Conservation (phyloP, 2,329 filamentous ascomycete genomes). For the Knoxdaviesia capensis region DNA sequence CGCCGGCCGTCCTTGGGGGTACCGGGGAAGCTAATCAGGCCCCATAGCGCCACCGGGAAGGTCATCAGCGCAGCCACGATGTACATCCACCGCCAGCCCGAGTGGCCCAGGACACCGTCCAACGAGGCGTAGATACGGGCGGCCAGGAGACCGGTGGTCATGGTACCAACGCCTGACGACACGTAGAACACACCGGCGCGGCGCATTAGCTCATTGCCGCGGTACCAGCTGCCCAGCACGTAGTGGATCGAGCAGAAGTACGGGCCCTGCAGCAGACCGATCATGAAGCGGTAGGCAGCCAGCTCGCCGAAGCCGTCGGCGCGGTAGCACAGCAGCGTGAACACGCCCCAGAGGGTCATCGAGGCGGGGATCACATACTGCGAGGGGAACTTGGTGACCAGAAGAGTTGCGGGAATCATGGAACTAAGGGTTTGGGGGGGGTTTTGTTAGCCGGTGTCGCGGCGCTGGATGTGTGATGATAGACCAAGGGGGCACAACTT, state of each 20-base stretch:
- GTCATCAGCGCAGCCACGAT: slow-evolving; percentile 33
- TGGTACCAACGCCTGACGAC: slow-evolving; percentile 26
- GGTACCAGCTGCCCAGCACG: slow-evolving; percentile 25
- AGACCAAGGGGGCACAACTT: neutral
- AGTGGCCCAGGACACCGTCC: slow-evolving; percentile 22
- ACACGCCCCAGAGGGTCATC: slow-evolving; percentile 32
- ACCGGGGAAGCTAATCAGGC: slow-evolving; percentile 29
- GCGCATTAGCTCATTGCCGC: slow-evolving; percentile 23
- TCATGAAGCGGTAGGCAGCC: slow-evolving; percentile 30
- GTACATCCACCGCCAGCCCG: slow-evolving; percentile 36
- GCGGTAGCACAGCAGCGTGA: slow-evolving; percentile 34
- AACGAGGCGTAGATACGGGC: slow-evolving; percentile 18
- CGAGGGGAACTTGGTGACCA: slow-evolving; percentile 25
- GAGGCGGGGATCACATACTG: slow-evolving; percentile 28
- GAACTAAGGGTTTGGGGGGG: slow-evolving; percentile 24
- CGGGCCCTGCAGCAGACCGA: slow-evolving; percentile 29
- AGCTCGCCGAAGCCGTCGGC: slow-evolving; percentile 26
- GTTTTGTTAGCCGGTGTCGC: slow-evolving; percentile 1
- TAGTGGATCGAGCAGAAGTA: slow-evolving; percentile 21
- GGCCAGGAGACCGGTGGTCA: slow-evolving; percentile 30
- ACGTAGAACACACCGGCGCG: slow-evolving; percentile 29
- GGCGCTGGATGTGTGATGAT: neutral
- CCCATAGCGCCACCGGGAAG: slow-evolving; percentile 28
- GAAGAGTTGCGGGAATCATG: slow-evolving; percentile 29
- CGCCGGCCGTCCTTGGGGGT: slow-evolving; percentile 23